These are phyloP conservation scores for Talaromyces sp. DNA, from an alignment of 2,329 filamentous ascomycete genomes.

Conservation along the genomic window DNA sequence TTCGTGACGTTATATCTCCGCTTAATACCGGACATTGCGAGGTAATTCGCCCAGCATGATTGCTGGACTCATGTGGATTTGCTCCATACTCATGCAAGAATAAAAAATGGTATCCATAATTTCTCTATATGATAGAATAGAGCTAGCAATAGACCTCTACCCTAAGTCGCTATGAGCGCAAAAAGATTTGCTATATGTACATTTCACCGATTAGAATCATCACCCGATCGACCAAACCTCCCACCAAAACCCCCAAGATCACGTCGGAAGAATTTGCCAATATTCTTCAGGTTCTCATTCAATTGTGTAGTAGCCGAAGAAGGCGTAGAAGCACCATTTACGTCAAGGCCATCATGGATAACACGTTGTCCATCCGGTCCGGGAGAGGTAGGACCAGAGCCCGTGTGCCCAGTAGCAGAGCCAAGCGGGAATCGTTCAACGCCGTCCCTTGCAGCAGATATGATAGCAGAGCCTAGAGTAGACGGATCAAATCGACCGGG, in stretches of 20 bases:
- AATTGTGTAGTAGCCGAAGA: conserved; percentile 61
- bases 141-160: background rate
- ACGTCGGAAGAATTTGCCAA: conserved; percentile 92
- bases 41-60: background rate
- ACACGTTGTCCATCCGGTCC: conserved; percentile 10
- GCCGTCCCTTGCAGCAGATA: conserved; percentile 82
- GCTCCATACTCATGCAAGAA: background rate
- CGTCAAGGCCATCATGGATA: conserved; percentile 14
- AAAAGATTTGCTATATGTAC: background rate
- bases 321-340: conserved; percentile 28
- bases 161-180: background rate
- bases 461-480: conserved; percentile 78
- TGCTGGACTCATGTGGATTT: background rate
- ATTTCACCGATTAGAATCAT: conserved; percentile 25
- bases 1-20: background rate
- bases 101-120: background rate
- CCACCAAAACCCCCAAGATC: conserved; percentile 76
- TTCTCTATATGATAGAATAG: background rate
- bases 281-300: conserved; percentile 91
- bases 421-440: conserved; percentile 63
- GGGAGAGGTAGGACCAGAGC: conserved; percentile 14
- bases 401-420: conserved; percentile 31
- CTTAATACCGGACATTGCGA: background rate
- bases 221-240: conserved; percentile 58
- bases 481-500: conserved; percentile 71